A percentile compares a stretch with the other conserved stretches of the same genome.
phyloP scores from a whole-genome alignment of 495 filamentous ascomycete species.

The Hyphodiscus hymeniophilus region DNA sequence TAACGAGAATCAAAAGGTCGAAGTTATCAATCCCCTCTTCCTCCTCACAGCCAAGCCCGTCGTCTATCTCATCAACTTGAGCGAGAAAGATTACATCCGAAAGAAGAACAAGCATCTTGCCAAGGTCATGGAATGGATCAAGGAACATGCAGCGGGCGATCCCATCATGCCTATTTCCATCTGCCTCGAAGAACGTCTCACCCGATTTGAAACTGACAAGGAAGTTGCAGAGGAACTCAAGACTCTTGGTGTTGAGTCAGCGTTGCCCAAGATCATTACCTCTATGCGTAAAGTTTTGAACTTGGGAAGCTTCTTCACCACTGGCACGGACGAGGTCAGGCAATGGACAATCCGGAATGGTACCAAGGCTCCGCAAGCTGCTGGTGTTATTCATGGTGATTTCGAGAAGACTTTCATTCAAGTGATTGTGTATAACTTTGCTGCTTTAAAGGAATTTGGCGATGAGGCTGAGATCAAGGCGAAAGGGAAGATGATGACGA shows the following conservation, averaged over 20 bases:
- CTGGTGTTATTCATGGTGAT: conserved; percentile 96
- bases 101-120: conserved; percentile 99
- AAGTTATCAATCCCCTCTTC: conserved; percentile 93
- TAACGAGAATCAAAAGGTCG: conserved; percentile 58
- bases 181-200: conserved; percentile 85
- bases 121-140: conserved; percentile 90
- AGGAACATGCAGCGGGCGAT: conserved; percentile 77
- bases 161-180: conserved; percentile 90
- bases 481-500: conserved; percentile 94
- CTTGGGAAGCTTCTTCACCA: conserved; percentile 94
- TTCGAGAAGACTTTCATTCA: conserved; percentile 99
- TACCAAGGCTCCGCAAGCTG: conserved; percentile 93
- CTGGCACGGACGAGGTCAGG: conserved; percentile 90
- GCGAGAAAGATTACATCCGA: conserved; percentile 93
- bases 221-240: conserved; percentile 85
- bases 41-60: conserved; percentile 95
- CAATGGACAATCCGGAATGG: conserved; percentile 98
- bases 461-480: conserved; percentile 86
- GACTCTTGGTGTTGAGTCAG: conserved; percentile 75
- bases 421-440: conserved; percentile 84
- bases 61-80: conserved; percentile 94
- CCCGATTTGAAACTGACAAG: conserved; percentile 65
- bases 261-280: conserved; percentile 86
- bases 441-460: conserved; percentile 68
- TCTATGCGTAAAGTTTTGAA: conserved; percentile 90